Evolutionary conservation across 148 eudicot species (phyloP), one percentile per base, ranked within the genome.

Genomic region (Chenopodium quinoa): DNA sequence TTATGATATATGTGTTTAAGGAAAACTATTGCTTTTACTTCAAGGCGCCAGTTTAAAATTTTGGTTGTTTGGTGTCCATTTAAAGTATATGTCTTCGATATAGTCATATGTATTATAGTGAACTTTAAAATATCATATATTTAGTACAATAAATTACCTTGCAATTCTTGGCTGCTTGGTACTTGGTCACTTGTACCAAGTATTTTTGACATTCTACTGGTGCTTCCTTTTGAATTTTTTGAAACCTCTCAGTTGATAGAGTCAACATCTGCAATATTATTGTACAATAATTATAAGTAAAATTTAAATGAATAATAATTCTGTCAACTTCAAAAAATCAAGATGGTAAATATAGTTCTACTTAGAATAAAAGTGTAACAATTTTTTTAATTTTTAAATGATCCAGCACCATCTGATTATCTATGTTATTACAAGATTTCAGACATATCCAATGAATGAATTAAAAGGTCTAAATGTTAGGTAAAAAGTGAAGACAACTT

Each of bases 141-240:
- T 31, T 31, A 31, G 32, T 31, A 13, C 7, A 40, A 40, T 17
- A 56, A 14, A 14, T 9, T 88, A 93, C 98, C 97, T 95, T 93
- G 72, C 98, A 95, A 76, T 92, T 90, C 84, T 92, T 88, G 62
- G 98, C 98, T 7, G 97, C 93, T 56, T 91, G 91, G 77, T 93
- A 91, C 80, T 95, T 95, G 11, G 97, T 95, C 52, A 95, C 97
- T 83, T 92, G 97, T 78, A 93, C 94, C 46, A 95, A 86, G 82
- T 90, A 92, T 31, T 91, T 90, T 44, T 92, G 98, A 78, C 67
- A 93, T 58, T 92, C 93, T 13, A 62, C 62, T 32, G 97, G 92
- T 19, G 97, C 97, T 84, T 95, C 98, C 82, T 93, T 91, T 76
- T 91, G 92, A 50, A 95, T 89, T 70, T 91, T 95, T 44, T 91